Evolutionary conservation across 768 basidiomycete species (phyloP), one percentile per base, ranked within the genome.

Genomic region (Podaxis pistillaris): DNA sequence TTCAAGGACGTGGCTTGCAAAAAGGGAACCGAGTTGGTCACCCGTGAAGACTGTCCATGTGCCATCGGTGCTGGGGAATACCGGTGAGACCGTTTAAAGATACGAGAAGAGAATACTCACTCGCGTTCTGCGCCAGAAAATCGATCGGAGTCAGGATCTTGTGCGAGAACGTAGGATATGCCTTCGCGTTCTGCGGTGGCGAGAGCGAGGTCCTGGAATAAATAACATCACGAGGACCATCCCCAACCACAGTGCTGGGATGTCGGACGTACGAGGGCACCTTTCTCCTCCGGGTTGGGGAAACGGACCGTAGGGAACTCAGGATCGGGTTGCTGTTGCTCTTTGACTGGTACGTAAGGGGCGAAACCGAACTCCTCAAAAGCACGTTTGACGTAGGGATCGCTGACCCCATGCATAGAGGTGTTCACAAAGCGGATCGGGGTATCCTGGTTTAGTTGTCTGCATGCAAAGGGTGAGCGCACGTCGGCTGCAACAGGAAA

Each of bases 271-370:
- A 73, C 69, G 33, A 70, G 68, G 37, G 69, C 69, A 85, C 94
- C 94, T 74, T 91, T 88, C 72, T 96, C 94, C 72, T 96, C 94
- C 1, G 94, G 94, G 69, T 96, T 96, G 1, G 94, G 94, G 72
- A 92, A 94, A 22, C 74, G 76, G 17, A 95, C 90, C 4, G 93
- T 94, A 3, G 91, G 86, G 68, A 96, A 96, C 30, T 93, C 85
- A 4, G 94, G 91, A 73, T 96, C 89, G 1, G 94, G 91, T 2
- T 76, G 60, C 64, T 83, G 81, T 72, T 96, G 94, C 65, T 86
- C 81, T 56, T 71, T 68, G 11, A 94, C 90, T 1, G 86, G 81
- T 9, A 81, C 77, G 70, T 83, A 88, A 1, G 83, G 79, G 17
- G 78, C 68, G 63, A 93, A 86, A 4, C 86, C 86, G 62, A 85